A percentile compares a stretch with the other conserved stretches of the same genome.
phyloP scores from a whole-genome alignment of 257 asterid genomes.

The Hygrophila difformis region DNA sequence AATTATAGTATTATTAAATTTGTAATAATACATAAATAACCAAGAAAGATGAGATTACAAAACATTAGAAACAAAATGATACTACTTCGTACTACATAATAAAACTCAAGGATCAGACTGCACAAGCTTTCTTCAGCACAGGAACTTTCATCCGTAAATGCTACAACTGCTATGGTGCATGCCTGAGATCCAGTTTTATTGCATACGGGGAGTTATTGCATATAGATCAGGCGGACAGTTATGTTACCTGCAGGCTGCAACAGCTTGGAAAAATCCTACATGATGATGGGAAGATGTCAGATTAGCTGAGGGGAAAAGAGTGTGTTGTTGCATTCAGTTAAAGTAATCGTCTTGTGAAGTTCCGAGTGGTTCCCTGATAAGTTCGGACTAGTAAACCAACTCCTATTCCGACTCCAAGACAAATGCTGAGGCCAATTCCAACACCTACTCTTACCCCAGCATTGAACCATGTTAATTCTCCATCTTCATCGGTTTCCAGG shows the following conservation, averaged over 20 bases:
- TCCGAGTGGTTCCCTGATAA: conserved; percentile 62
- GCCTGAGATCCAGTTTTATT: no score
- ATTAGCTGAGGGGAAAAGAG: conserved; percentile 12
- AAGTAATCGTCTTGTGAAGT: conserved; percentile 44
- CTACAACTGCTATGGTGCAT: no score
- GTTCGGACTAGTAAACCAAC: conserved; percentile 62
- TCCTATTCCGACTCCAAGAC: conserved; percentile 68
- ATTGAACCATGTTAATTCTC: conserved; percentile 66
- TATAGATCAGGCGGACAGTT: no score
- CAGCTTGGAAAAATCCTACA: conserved; percentile 5
- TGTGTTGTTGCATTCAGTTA: conserved; percentile 9
- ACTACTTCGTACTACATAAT: no score
- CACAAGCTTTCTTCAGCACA: no score
- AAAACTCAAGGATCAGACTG: no score
- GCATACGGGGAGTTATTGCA: no score
- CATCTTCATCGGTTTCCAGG: conserved; percentile 47
- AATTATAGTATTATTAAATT: no score
- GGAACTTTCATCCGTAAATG: no score
- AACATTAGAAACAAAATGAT: no score
- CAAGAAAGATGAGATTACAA: no score
- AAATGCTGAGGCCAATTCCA: conserved; percentile 62
- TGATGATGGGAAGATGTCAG: conserved; percentile 15
- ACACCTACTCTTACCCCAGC: conserved; percentile 74
- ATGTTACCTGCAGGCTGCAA: neutral
- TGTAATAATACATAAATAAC: no score